Conservation (phyloP, 1,139 yeast genomes). For the Taphrina deformans region DNA sequence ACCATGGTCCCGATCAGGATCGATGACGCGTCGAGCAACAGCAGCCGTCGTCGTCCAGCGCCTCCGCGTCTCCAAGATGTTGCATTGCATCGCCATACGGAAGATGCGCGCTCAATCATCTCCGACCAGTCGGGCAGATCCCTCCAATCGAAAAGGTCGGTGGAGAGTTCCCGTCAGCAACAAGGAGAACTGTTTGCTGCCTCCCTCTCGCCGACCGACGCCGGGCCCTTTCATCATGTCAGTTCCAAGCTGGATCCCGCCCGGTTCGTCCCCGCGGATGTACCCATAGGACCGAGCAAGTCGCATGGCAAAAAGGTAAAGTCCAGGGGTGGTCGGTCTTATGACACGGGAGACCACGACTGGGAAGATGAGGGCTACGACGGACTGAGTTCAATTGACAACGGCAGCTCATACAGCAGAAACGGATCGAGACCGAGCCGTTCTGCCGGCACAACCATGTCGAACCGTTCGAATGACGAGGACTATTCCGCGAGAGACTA, state of each 20-base stretch:
- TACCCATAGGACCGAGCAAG: background rate
- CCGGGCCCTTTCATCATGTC: slow-evolving; percentile 18
- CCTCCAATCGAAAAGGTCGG: background rate
- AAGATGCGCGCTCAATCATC: slow-evolving; percentile 17
- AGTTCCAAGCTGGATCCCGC: slow-evolving; percentile 13
- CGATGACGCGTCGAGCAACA: background rate
- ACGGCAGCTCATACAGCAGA: background rate
- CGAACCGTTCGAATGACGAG: background rate
- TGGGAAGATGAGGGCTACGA: slow-evolving; percentile 17
- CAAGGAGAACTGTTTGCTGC: background rate
- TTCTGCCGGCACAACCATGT: background rate
- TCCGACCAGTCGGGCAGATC: slow-evolving; percentile 11
- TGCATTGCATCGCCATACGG: background rate
- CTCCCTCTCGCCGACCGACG: background rate
- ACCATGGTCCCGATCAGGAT: slow-evolving; percentile 18
- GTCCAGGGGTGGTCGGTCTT: background rate
- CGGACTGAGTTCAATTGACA: background rate
- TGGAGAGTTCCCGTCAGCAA: background rate
- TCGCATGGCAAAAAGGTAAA: background rate
- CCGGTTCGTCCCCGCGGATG: slow-evolving; percentile 5
- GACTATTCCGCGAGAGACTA: background rate
- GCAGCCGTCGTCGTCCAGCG: background rate
- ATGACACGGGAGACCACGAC: background rate
- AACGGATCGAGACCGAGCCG: background rate
- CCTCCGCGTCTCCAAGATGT: background rate